A percentile compares a stretch with the other conserved stretches of the same genome.
Evolutionary conservation across 2,329 filamentous ascomycete genomes (phyloP).

Genomic region (Aureobasidium uvarum): DNA sequence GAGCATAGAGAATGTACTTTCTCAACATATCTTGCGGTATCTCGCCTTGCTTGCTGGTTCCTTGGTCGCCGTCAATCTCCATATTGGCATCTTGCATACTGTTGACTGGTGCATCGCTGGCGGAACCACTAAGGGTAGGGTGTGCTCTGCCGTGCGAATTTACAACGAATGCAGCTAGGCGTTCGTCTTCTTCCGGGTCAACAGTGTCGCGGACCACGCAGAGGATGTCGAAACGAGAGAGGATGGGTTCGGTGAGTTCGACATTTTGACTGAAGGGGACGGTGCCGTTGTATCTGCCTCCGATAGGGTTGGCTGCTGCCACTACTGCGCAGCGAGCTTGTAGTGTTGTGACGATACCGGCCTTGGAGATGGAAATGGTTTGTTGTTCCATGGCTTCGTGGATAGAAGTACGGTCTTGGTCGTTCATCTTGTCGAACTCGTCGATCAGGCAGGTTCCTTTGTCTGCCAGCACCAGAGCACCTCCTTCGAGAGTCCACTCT

Average conservation of each 20-base stretch:
- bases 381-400: conserved; percentile 99
- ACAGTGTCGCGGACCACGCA: conserved; percentile 96
- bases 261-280: conserved; percentile 96
- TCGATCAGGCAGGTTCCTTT: conserved; percentile 95
- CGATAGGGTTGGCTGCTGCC: conserved; percentile 93
- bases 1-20: conserved; percentile 95
- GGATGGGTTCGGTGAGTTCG: conserved; percentile 91
- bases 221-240: conserved; percentile 97
- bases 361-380: conserved; percentile 98
- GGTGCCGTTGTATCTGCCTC: conserved; percentile 93
- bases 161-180: conserved; percentile 90
- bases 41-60: conserved; percentile 56
- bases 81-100: conserved; percentile 51
- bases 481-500: conserved; percentile 97
- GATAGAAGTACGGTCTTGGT: conserved; percentile 95
- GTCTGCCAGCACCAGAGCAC: conserved; percentile 91
- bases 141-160: conserved; percentile 91
- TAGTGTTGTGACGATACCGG: conserved; percentile 94
- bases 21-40: conserved; percentile 87
- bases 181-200: conserved; percentile 87
- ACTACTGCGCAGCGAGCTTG: conserved; percentile 96
- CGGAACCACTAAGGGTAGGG: conserved; percentile 49
- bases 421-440: conserved; percentile 99
- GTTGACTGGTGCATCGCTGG: conserved; percentile 51
- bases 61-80: conserved; percentile 55